Percentiles rank a stretch among this genome's conserved stretches.
Conservation (phyloP, 345 rosid genomes). For the Lepidium sativum region DNA sequence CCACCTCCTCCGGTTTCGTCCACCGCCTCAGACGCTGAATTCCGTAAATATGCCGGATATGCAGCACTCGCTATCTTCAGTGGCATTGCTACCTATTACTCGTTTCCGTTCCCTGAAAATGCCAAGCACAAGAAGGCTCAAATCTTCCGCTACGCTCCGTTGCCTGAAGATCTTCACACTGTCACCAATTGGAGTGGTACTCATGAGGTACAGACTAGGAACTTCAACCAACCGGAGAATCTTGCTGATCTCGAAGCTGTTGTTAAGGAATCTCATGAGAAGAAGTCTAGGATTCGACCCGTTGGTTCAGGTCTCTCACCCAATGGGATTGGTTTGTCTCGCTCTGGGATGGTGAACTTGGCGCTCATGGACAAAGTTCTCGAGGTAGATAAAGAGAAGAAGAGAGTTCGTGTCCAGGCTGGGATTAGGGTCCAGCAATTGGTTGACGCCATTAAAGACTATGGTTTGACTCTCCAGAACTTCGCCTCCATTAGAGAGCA, state of each 20-base stretch:
- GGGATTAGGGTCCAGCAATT: constrained; percentile 87
- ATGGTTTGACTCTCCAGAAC: constrained; percentile 83
- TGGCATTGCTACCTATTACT: constrained; percentile 83
- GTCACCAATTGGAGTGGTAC: constrained; percentile 98
- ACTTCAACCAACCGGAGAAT: constrained; percentile 78
- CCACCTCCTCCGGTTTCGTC: constrained; percentile 33
- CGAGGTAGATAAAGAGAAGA: constrained; percentile 81
- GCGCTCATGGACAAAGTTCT: constrained; percentile 78
- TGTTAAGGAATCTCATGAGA: constrained; percentile 53
- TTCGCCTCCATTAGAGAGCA: constrained; percentile 95
- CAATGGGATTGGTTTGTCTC: constrained; percentile 80
- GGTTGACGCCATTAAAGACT: constrained; percentile 75
- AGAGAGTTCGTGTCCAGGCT: constrained; percentile 72
- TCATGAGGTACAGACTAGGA: constrained; percentile 92
- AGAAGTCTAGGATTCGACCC: constrained; percentile 59
- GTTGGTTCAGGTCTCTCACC: constrained; percentile 97
- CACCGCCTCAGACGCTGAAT: constrained; percentile 49
- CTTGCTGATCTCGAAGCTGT: constrained; percentile 55
- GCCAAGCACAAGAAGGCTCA: constrained; percentile 93
- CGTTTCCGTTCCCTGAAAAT: constrained; percentile 67
- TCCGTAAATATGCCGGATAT: constrained; percentile 79
- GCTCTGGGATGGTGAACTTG: constrained; percentile 86
- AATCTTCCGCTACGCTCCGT: constrained; percentile 80
- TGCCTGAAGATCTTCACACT: constrained; percentile 91
- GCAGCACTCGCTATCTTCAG: constrained; percentile 68